Conservation (phyloP, 495 filamentous ascomycete species). For the Penicillium parvum region DNA sequence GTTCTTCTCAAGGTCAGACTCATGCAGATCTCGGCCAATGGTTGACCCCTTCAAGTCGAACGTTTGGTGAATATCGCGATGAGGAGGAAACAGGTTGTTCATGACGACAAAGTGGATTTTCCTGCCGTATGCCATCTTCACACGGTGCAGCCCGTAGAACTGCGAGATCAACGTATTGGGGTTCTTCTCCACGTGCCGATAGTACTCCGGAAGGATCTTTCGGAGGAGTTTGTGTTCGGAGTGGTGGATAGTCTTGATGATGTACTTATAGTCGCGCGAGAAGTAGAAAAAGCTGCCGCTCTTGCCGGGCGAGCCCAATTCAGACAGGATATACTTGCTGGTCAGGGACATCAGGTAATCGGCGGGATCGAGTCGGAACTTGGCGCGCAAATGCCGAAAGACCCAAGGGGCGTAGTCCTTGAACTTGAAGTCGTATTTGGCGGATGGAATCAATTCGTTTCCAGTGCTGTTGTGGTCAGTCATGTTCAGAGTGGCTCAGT, state of each 20-base stretch:
- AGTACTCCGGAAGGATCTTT: conserved; percentile 90
- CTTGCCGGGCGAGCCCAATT: conserved; percentile 95
- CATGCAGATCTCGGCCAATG: conserved; percentile 82
- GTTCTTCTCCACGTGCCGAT: conserved; percentile 85
- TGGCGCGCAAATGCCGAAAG: conserved; percentile 85
- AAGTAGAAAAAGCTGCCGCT: conserved; percentile 99
- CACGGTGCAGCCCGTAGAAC: conserved; percentile 95
- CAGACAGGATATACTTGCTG: conserved; percentile 97
- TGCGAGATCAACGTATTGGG: conserved; percentile 96
- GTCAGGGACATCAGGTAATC: conserved; percentile 98
- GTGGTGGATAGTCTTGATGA: conserved; percentile 99
- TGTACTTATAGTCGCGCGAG: conserved; percentile 99
- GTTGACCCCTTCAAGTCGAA: conserved; percentile 99
- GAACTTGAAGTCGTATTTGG: conserved; percentile 99
- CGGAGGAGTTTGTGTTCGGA: conserved; percentile 92
- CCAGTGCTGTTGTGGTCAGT: conserved; percentile 60
- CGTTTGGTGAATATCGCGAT: conserved; percentile 94
- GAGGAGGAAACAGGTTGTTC: conserved; percentile 98
- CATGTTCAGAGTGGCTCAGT: conserved; percentile 8
- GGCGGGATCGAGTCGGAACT: conserved; percentile 88
- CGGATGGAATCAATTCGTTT: conserved; percentile 93
- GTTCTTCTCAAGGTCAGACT: conserved; percentile 82
- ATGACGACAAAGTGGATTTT: conserved; percentile 99
- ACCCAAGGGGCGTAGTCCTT: conserved; percentile 99
- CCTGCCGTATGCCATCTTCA: conserved; percentile 96